These are phyloP conservation scores for Heterobasidion annosum DNA, from an alignment of 1,284 basidiomycete species.

Conservation along the genomic window DNA sequence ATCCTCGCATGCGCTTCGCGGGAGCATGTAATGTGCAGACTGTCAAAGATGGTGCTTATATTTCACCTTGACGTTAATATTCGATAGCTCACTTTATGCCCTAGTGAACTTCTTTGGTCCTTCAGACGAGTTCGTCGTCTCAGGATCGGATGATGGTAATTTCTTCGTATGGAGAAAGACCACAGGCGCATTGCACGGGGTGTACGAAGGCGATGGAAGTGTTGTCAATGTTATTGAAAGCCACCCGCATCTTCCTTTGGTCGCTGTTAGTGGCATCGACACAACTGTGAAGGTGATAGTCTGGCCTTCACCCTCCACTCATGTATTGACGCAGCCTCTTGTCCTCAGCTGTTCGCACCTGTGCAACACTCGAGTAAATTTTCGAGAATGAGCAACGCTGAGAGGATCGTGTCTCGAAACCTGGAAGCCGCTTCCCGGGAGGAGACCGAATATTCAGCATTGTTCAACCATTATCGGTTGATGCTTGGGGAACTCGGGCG, in stretches of 20 bases:
- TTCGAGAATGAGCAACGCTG: conserved; percentile 43
- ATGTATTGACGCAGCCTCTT: background rate
- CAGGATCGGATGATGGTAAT: conserved; percentile 88
- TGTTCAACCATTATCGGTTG: conserved; percentile 26
- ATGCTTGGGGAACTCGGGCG: conserved; percentile 15
- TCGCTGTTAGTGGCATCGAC: conserved; percentile 89
- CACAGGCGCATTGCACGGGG: conserved; percentile 55
- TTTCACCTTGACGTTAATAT: background rate
- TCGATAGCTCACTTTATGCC: background rate
- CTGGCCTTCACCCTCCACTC: background rate
- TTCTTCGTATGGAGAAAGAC: conserved; percentile 81
- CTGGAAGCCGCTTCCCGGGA: conserved; percentile 6
- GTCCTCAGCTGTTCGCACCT: conserved; percentile 61
- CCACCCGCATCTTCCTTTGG: conserved; percentile 72
- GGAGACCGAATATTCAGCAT: conserved; percentile 21
- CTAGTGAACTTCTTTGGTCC: conserved; percentile 81
- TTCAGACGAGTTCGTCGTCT: conserved; percentile 68
- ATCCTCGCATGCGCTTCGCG: conserved; percentile 58
- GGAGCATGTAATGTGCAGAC: conserved; percentile 83
- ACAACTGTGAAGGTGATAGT: conserved; percentile 72
- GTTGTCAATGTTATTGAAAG: conserved; percentile 87
- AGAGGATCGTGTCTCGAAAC: conserved; percentile 48
- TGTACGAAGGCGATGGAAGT: conserved; percentile 76
- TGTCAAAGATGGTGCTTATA: conserved; percentile 73
- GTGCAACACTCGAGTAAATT: conserved; percentile 33